Evolutionary conservation across 225 moss, liverwort and hornwort species (phyloP), one percentile per base, ranked within the genome.

Genomic region (Polytrichum commune): DNA sequence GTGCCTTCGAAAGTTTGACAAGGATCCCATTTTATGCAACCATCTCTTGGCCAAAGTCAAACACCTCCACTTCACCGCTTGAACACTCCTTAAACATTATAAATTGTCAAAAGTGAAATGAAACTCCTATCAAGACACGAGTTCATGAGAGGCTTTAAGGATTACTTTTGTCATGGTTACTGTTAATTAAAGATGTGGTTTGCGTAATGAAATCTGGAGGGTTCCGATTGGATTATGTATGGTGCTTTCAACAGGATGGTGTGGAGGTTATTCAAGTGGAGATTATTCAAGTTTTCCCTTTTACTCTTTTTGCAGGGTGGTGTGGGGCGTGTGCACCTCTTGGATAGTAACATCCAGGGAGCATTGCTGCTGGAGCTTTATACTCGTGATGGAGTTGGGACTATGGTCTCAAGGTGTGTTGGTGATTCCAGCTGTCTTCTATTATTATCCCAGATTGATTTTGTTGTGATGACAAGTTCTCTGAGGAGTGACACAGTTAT

Each of bases 301-400:
- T n/a, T 60, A n/a, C 23, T 68, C n/a, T 62, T 46, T 60, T 77
- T 71, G 76, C 78, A 93, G 96, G 90, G 91, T 76, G 96, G 96
- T 60, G 96, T 96, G 53, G 84, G 93, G 68, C 85, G 96, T 66
- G 96, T 96, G 60, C 96, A 96, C 68, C 77, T 95, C 60, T 56
- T 95, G 55, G 90, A 95, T 67, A 91, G 93, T 65, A 91, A 93
- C 67, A 81, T 93, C 53, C 80, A 88, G 68, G 95, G 95, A 79
- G 93, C 93, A 67, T 93, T 95, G 75, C 82, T 93, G 46, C 53
- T 95, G 33, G 95, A 95, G 78, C 87, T 95, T 55, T 95, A 95
- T 74, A 95, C 87, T 69, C 93, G 95, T 30, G 95, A 95, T 84
- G 95, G 95, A 66, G 84, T 93, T 71, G 95, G 95, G 73, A 95